Conservation (phyloP, 164 flowering plant genomes). For the Malania oleifera region DNA sequence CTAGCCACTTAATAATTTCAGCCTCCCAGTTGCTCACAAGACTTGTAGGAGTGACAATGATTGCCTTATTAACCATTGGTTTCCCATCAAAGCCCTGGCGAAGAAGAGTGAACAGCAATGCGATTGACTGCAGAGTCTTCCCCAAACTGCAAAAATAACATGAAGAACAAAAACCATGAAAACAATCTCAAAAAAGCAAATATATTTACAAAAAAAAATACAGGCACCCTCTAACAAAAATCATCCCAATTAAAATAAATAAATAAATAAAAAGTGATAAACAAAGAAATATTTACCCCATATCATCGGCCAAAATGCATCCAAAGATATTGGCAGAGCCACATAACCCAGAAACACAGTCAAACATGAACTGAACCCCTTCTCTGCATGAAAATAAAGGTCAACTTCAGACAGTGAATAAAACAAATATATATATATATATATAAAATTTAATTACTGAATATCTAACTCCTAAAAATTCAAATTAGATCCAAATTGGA, state of each 20-base stretch:
- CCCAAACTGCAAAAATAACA: constrained; percentile 63
- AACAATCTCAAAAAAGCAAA: neutral
- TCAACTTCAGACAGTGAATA: no score
- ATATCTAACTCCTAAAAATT: neutral
- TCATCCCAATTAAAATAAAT: neutral
- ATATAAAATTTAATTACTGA: neutral
- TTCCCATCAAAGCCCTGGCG: constrained; percentile 94
- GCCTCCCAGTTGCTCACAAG: constrained; percentile 98
- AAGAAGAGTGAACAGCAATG: constrained; percentile 88
- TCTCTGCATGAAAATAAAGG: constrained; percentile 54
- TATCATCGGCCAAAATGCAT: constrained; percentile 98
- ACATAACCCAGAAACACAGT: constrained; percentile 74
- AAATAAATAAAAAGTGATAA: neutral
- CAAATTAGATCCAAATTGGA: no score
- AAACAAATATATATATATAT: no score
- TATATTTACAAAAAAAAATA: neutral
- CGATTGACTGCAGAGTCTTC: constrained; percentile 95
- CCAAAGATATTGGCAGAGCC: constrained; percentile 53
- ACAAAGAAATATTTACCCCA: constrained; percentile 63
- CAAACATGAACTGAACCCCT: constrained; percentile 99
- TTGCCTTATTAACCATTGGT: constrained; percentile 88
- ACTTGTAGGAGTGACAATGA: constrained; percentile 95
- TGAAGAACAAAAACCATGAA: constrained; percentile 1
- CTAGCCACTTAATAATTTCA: constrained; percentile 94
- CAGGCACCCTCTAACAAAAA: neutral